phyloP scores from a whole-genome alignment of 371 early-diverging fungal genomes.

The Batrachochytrium dendrobatidis region DNA sequence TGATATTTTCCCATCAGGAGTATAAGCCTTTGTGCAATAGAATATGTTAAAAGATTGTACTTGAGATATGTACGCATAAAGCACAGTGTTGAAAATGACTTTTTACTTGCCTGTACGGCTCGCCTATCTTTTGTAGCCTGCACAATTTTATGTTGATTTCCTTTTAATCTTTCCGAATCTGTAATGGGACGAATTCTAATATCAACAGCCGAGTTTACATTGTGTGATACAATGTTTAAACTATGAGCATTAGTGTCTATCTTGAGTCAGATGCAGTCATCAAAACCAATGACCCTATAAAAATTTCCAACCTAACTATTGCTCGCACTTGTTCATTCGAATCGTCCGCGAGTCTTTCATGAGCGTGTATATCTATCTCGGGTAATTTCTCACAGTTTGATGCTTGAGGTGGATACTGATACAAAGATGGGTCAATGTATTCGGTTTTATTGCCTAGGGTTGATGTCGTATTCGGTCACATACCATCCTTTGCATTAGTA shows the following conservation, averaged over 20 bases:
- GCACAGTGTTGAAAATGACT: neutral
- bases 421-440: too few species aligned
- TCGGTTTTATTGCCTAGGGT: too few species aligned
- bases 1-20: neutral
- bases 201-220: neutral
- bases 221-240: too few species aligned
- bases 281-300: too few species aligned
- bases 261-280: neutral
- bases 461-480: too few species aligned
- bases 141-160: neutral
- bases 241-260: too few species aligned
- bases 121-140: neutral
- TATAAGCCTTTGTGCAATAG: neutral
- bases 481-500: too few species aligned
- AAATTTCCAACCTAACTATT: neutral
- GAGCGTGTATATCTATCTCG: too few species aligned
- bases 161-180: neutral
- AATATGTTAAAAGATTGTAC: neutral
- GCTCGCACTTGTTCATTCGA: neutral
- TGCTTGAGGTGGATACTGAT: too few species aligned
- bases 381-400: too few species aligned
- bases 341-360: too few species aligned
- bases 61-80: neutral
- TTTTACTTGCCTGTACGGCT: neutral
- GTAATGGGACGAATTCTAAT: neutral